A percentile compares a stretch with the other conserved stretches of the same genome.
These are phyloP conservation scores for Fraxinus greggii DNA, from an alignment of 305 asterid genomes.

Conservation along the genomic window DNA sequence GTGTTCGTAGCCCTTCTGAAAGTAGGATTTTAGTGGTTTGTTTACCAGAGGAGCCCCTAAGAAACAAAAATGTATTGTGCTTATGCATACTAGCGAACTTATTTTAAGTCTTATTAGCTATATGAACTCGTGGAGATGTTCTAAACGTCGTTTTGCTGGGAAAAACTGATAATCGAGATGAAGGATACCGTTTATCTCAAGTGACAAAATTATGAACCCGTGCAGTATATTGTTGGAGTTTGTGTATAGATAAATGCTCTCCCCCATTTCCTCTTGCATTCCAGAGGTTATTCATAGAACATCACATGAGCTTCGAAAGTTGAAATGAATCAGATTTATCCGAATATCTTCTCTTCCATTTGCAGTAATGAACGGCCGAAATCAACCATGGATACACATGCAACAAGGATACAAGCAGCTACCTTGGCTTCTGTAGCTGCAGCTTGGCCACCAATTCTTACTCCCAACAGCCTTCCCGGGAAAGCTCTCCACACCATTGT, in stretches of 20 bases:
- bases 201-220: neutral
- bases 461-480: too few species aligned
- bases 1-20: neutral
- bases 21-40: neutral
- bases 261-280: neutral
- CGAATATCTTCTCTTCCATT: too few species aligned
- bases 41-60: neutral
- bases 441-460: too few species aligned
- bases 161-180: neutral
- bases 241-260: neutral
- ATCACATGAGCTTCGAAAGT: neutral
- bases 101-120: neutral
- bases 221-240: neutral
- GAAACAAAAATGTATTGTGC: neutral
- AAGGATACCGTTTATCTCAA: neutral
- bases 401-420: too few species aligned
- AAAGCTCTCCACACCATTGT: too few species aligned
- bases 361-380: too few species aligned
- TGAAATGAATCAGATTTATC: neutral
- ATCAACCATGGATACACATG: too few species aligned
- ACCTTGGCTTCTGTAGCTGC: too few species aligned
- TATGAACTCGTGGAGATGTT: neutral
- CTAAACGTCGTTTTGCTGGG: neutral
- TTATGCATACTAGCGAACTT: neutral
- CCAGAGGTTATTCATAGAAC: neutral